Evolutionary conservation across 2,329 filamentous ascomycete species (phyloP).

Genomic region (Exutisphaerella laricina): DNA sequence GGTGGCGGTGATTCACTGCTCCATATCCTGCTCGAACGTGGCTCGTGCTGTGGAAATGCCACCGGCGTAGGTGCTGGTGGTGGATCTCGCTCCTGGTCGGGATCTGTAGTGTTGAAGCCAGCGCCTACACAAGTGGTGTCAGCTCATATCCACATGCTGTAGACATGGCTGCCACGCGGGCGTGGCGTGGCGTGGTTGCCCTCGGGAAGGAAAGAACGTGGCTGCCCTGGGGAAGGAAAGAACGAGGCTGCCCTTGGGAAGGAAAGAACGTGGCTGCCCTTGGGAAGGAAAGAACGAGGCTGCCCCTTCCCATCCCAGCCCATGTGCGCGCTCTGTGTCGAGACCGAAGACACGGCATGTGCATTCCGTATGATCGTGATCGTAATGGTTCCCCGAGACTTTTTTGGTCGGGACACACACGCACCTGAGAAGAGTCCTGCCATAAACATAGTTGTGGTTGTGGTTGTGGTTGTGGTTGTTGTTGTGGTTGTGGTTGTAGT

Average conservation of each 20-base stretch:
- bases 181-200: too few relatives aligned
- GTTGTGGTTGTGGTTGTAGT: too few relatives aligned
- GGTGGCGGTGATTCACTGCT: constrained; percentile 24
- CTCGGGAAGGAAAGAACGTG: too few relatives aligned
- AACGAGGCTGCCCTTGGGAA: too few relatives aligned
- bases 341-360: too few relatives aligned
- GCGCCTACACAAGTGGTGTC: constrained; percentile 9
- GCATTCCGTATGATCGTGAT: too few relatives aligned
- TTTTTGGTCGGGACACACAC: constrained; percentile 4
- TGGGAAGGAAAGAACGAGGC: neutral
- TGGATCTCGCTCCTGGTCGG: constrained; percentile 28
- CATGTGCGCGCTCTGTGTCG: too few relatives aligned
- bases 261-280: too few relatives aligned
- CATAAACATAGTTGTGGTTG: constrained; percentile 17
- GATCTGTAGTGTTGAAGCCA: constrained; percentile 21
- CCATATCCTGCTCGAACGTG: constrained; percentile 15
- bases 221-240: too few relatives aligned
- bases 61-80: constrained; percentile 25
- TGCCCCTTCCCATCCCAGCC: neutral
- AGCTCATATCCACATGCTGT: too few relatives aligned
- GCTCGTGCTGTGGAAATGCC: constrained; percentile 21
- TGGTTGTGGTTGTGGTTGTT: too few relatives aligned
- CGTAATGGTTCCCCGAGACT: too few relatives aligned
- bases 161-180: neutral
- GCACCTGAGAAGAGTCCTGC: constrained; percentile 17